Base-by-base conservation (phyloP, 352 stramenopile genomes). In the Globisporangium cederbergense region DNA sequence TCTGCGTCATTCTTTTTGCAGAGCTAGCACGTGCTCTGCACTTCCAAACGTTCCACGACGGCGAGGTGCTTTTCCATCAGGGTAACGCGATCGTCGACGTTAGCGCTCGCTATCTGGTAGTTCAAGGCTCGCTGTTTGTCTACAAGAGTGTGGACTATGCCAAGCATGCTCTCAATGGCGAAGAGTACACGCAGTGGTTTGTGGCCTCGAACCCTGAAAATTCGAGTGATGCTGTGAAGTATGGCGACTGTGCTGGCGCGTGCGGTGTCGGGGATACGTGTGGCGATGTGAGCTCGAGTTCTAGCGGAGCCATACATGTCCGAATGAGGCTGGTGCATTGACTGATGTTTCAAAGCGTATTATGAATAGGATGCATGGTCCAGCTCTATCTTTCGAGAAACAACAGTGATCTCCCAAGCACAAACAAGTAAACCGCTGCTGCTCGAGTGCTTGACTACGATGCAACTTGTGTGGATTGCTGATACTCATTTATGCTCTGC, bases 61-160 rank as follows among this genome's bases (percentile, higher is more conserved):
- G 78, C 6, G 75, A 86, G 58, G 55, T 77, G 20, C 47, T 86
- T 13, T 79, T 76, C 61, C 66, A 63, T 1, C 78, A 84, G 56
- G 78, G 75, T 20, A 70, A 76, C 56, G 42, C 36, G 2, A 75
- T 84, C n/a, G 22, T 68, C 16, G 74, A 82, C n/a, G 66, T 56
- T 0, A 75, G 75, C 51, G 74, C 65, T 0, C 67, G 70, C n/a
- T 82, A 71, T n/a, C 47, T 83, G 16, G 75, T 84, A 14, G 52
- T 87, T 0, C 64, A 58, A 14, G 78, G 75, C 10, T 87, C 78
- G 4, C 30, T 87, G 1, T 54, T 81, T 32, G 62, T 81, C 18
- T 87, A 83, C 58, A 66, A 58, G 30, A 79, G 73, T 28, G 8
- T 46, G 16, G 60, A 70, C 22, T 77, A 69, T 30, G 52, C 46